A percentile compares a stretch with the other conserved stretches of the same genome.
Evolutionary conservation across 768 basidiomycete species (phyloP).

Genomic region (Obba rivulosa): DNA sequence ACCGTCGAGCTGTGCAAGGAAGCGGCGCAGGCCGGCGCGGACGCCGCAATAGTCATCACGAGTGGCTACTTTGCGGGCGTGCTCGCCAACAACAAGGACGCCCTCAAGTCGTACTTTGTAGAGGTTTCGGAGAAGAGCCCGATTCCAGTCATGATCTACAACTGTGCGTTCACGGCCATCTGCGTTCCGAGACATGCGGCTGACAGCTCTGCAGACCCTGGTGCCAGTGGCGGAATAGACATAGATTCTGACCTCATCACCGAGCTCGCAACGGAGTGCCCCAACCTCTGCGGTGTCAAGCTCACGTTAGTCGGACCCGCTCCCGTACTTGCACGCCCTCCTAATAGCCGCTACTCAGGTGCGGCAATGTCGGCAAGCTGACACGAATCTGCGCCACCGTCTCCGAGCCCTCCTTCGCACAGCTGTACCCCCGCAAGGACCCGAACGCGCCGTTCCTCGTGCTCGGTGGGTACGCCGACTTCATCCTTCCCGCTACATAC

Average conservation of each 20-base stretch:
- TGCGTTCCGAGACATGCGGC: neutral
- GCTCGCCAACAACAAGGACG: constrained; percentile 51
- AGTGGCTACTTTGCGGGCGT: constrained; percentile 86
- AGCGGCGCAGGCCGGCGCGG: constrained; percentile 82
- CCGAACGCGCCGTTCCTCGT: constrained; percentile 70
- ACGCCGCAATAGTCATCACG: constrained; percentile 79
- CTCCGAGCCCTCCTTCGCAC: constrained; percentile 48
- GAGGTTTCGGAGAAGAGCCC: constrained; percentile 78
- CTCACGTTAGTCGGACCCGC: constrained; percentile 59
- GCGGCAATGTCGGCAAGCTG: constrained; percentile 89
- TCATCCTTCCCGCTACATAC: constrained; percentile 66
- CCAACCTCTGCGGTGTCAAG: constrained; percentile 84
- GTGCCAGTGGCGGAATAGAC: constrained; percentile 85
- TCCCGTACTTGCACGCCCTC: neutral
- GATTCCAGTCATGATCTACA: constrained; percentile 85
- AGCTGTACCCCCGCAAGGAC: constrained; percentile 63
- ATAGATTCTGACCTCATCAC: constrained; percentile 84
- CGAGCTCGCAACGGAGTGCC: constrained; percentile 68
- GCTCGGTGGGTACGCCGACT: constrained; percentile 82
- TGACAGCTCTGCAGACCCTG: constrained; percentile 55
- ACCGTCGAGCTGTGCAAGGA: constrained; percentile 70
- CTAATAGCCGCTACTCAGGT: constrained; percentile 39
- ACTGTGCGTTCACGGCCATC: constrained; percentile 48
- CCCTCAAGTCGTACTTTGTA: constrained; percentile 73
- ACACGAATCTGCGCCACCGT: constrained; percentile 74